phyloP scores from a whole-genome alignment of 2,329 filamentous ascomycete species.

The Ophiocordyceps robertsii region DNA sequence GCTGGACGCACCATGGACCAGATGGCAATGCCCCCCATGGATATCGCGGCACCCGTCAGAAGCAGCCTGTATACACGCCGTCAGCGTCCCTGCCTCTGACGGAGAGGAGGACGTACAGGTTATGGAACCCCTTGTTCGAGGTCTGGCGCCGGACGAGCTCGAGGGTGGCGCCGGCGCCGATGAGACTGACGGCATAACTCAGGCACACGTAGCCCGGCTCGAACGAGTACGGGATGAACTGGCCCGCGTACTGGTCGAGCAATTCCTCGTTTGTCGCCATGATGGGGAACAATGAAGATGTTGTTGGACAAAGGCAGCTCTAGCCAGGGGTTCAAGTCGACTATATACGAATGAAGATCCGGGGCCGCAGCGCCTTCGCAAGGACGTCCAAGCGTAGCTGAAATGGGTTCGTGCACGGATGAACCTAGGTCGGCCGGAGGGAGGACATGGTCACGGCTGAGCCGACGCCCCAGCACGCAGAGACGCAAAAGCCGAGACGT shows the following conservation, averaged over 20 bases:
- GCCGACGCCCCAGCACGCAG: no score
- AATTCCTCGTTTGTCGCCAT: constrained; percentile 12
- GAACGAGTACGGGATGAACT: constrained; percentile 35
- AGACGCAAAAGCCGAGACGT: no score
- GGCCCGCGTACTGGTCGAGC: constrained; percentile 26
- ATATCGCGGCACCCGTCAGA: constrained; percentile 48
- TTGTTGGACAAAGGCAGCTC: background rate
- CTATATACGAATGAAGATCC: background rate
- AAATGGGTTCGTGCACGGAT: background rate
- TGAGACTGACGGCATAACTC: constrained; percentile 63
- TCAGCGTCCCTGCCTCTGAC: background rate
- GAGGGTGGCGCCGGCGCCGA: constrained; percentile 66
- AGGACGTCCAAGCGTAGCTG: background rate
- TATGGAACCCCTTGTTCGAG: constrained; percentile 52
- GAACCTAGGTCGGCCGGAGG: no score
- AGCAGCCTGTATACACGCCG: constrained; percentile 34
- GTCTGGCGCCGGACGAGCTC: constrained; percentile 71
- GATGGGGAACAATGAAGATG: background rate
- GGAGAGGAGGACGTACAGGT: constrained; percentile 39
- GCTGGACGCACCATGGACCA: constrained; percentile 48
- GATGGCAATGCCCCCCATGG: constrained; percentile 62
- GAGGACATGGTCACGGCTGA: no score
- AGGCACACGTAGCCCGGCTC: constrained; percentile 52
- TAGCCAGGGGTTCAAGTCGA: background rate
- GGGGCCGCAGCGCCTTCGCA: background rate